Percentiles rank a stretch among this genome's conserved stretches.
phyloP scores from a whole-genome alignment of 1,284 basidiomycete species.

The Ganoderma lucidum region DNA sequence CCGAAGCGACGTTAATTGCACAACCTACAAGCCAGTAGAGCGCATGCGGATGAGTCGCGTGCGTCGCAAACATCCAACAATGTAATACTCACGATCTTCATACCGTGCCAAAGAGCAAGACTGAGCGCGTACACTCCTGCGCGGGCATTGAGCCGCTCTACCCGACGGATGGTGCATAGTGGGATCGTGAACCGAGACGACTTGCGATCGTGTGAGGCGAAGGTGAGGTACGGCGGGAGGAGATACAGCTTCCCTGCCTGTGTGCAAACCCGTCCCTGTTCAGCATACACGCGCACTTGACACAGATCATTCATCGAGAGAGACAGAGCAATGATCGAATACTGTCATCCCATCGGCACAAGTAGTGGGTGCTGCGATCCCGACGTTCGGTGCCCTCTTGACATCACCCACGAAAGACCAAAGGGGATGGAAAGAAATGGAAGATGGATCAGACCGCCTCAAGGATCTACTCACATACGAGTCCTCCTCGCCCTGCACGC shows the following conservation, averaged over 20 bases:
- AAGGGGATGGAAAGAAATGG: not conserved
- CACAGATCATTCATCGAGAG: not conserved
- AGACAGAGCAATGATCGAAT: not conserved
- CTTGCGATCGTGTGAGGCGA: slow-evolving; percentile 91
- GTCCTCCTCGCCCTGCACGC: slow-evolving; percentile 82
- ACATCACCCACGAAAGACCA: not conserved
- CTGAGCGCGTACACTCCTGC: slow-evolving; percentile 96
- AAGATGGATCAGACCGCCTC: not conserved
- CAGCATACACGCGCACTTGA: slow-evolving; percentile 8
- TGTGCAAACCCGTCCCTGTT: slow-evolving; percentile 5
- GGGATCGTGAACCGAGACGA: slow-evolving; percentile 94
- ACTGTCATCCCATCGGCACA: not conserved
- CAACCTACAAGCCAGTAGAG: slow-evolving; percentile 62
- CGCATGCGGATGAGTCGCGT: not conserved
- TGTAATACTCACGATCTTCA: slow-evolving; percentile 84
- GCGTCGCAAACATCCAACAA: not conserved
- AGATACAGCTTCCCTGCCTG: slow-evolving; percentile 93
- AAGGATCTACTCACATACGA: slow-evolving; percentile 79
- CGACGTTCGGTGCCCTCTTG: not conserved
- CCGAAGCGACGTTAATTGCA: slow-evolving; percentile 95
- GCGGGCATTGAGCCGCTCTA: slow-evolving; percentile 92
- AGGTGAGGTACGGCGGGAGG: slow-evolving; percentile 91
- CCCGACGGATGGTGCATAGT: slow-evolving; percentile 91
- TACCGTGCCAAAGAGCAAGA: slow-evolving; percentile 94
- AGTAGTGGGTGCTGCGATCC: not conserved